These are phyloP conservation scores for Graphium sp. DNA, from an alignment of 2,329 filamentous ascomycete species.

Conservation along the genomic window DNA sequence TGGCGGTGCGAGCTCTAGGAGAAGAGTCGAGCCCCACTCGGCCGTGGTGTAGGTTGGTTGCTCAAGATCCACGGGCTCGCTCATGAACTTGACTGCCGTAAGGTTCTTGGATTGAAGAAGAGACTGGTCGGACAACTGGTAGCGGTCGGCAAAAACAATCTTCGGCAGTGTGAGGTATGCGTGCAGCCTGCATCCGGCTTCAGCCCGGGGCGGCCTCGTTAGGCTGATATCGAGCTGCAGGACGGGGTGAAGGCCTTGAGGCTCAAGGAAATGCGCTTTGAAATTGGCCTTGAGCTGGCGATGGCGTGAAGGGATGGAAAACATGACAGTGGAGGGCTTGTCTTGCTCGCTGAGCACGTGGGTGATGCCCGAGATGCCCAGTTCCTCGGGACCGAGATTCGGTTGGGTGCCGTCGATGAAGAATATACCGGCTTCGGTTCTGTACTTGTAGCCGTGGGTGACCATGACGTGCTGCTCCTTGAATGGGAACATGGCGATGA, in stretches of 20 bases:
- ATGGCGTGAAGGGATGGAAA: slow-evolving; percentile 73
- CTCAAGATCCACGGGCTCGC: slow-evolving; percentile 73
- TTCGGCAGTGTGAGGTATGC: slow-evolving; percentile 72
- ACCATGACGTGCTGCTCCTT: slow-evolving; percentile 20
- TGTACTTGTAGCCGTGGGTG: slow-evolving; percentile 23
- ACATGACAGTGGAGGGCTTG: slow-evolving; percentile 58
- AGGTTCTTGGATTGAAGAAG: slow-evolving; percentile 74
- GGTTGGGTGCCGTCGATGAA: slow-evolving; percentile 44
- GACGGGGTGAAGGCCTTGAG: slow-evolving; percentile 71
- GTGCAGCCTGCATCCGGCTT: slow-evolving; percentile 53
- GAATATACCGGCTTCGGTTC: slow-evolving; percentile 70
- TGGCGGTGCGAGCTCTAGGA: slow-evolving; percentile 56
- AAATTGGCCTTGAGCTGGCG: slow-evolving; percentile 41
- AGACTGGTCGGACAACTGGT: slow-evolving; percentile 61
- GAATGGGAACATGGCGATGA: slow-evolving; percentile 49
- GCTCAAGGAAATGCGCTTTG: slow-evolving; percentile 44
- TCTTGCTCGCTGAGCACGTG: slow-evolving; percentile 62
- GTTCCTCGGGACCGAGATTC: slow-evolving; percentile 49
- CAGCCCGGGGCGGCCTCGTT: slow-evolving; percentile 28
- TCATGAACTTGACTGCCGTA: slow-evolving; percentile 46
- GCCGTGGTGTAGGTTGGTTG: slow-evolving; percentile 67
- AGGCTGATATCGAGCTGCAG: slow-evolving; percentile 49
- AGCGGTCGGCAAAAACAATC: slow-evolving; percentile 69
- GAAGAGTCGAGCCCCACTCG: slow-evolving; percentile 62
- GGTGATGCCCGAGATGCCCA: slow-evolving; percentile 64